These are phyloP conservation scores for Lactarius indigo DNA, from an alignment of 768 basidiomycete genomes.

Conservation along the genomic window DNA sequence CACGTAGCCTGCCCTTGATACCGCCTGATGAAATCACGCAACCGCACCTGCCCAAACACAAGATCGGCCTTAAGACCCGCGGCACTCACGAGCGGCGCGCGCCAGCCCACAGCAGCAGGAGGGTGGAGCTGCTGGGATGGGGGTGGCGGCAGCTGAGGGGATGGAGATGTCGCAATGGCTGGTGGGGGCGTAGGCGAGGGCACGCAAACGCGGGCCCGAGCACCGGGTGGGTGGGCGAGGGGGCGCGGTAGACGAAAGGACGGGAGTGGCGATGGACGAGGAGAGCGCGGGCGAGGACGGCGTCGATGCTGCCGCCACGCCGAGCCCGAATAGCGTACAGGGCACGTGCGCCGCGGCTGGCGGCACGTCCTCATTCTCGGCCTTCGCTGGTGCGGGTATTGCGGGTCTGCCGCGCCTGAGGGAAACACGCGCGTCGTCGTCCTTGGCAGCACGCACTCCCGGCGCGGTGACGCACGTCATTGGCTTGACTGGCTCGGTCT, in stretches of 20 bases:
- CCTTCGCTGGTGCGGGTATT: background rate
- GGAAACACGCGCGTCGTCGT: background rate
- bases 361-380: background rate
- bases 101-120: no score
- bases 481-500: no score
- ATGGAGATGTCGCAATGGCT: constrained; percentile 38
- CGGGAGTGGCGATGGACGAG: constrained; percentile 69
- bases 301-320: constrained; percentile 16
- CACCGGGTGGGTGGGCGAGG: constrained; percentile 48
- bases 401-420: background rate
- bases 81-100: constrained; percentile 5
- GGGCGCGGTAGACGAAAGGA: constrained; percentile 74
- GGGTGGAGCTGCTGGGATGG: no score
- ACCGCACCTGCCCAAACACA: constrained; percentile 57
- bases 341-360: background rate
- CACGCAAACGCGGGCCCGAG: constrained; percentile 27
- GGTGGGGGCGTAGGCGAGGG: constrained; percentile 14
- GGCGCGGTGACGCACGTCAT: background rate
- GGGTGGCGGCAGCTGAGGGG: no score
- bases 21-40: constrained; percentile 78
- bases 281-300: constrained; percentile 40
- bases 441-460: constrained; percentile 1
- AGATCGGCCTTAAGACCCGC: constrained; percentile 40
- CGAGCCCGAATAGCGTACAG: constrained; percentile 10
- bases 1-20: constrained; percentile 50